Conservation (phyloP, 2,329 filamentous ascomycete species). For the Diaporthe ampelina region DNA sequence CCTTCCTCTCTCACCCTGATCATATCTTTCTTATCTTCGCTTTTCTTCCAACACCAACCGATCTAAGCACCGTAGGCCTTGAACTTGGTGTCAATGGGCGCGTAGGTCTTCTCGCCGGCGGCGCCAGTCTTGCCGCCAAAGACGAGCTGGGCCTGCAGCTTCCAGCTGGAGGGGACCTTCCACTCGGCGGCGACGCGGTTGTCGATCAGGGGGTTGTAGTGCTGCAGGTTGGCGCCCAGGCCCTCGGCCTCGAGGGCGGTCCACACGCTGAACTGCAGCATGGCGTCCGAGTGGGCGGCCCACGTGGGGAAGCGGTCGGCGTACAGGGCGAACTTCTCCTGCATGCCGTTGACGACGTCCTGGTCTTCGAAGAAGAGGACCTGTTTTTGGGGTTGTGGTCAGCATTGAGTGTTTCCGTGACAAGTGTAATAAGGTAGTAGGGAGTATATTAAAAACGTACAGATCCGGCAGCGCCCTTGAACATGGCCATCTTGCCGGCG, state of each 20-base stretch:
- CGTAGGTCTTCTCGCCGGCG: slow-evolving; percentile 74
- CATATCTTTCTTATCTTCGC: not conserved
- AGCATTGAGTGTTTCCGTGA: not conserved
- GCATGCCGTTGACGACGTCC: slow-evolving; percentile 73
- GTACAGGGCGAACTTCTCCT: slow-evolving; percentile 79
- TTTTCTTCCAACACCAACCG: not conserved
- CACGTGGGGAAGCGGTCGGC: slow-evolving; percentile 84
- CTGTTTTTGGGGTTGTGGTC: slow-evolving; percentile 50
- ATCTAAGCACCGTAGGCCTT: slow-evolving; percentile 72
- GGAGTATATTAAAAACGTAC: slow-evolving; percentile 61
- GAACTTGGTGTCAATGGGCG: slow-evolving; percentile 75
- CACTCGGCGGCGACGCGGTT: slow-evolving; percentile 77
- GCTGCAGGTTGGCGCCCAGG: slow-evolving; percentile 89
- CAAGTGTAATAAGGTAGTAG: not conserved
- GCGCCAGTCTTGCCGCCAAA: slow-evolving; percentile 76
- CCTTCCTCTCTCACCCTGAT: not conserved
- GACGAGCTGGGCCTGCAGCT: slow-evolving; percentile 85
- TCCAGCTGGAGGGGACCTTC: slow-evolving; percentile 80
- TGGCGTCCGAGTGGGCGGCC: slow-evolving; percentile 82
- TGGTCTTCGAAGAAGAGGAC: slow-evolving; percentile 91
- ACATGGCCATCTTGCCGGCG: slow-evolving; percentile 61
- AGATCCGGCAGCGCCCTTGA: slow-evolving; percentile 82
- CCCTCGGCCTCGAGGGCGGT: slow-evolving; percentile 86
- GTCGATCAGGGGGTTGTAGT: slow-evolving; percentile 92
- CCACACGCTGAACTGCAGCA: slow-evolving; percentile 88